phyloP scores from a whole-genome alignment of 805 yeast genomes.

The Ogataea pignaliae region DNA sequence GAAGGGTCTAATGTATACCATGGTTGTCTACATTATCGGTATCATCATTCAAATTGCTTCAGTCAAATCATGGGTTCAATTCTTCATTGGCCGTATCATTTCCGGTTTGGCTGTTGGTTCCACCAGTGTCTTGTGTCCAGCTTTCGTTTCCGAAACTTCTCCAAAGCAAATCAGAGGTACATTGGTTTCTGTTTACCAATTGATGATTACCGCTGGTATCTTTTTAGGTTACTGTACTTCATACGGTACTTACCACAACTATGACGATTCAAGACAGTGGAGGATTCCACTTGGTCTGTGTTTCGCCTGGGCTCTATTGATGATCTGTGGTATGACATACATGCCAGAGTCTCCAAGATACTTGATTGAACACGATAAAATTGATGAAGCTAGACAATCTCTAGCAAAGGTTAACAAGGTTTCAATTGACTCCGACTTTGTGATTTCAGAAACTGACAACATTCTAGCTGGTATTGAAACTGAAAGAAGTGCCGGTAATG shows the following conservation, averaged over 20 bases:
- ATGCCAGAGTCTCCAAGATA: constrained; percentile 72
- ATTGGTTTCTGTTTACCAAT: constrained; percentile 63
- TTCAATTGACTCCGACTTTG: constrained; percentile 47
- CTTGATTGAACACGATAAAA: constrained; percentile 45
- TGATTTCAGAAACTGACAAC: constrained; percentile 46
- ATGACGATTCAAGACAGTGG: constrained; percentile 55
- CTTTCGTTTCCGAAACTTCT: constrained; percentile 63
- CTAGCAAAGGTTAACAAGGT: constrained; percentile 57
- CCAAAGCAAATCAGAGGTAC: constrained; percentile 72
- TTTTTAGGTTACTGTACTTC: constrained; percentile 66
- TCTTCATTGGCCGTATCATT: constrained; percentile 56
- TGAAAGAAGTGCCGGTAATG: constrained; percentile 59
- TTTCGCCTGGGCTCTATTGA: constrained; percentile 48
- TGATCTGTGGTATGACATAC: constrained; percentile 45
- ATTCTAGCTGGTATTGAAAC: constrained; percentile 58
- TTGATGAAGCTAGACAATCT: constrained; percentile 51
- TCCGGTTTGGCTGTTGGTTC: constrained; percentile 55
- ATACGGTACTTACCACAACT: constrained; percentile 54
- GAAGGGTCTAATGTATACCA: constrained; percentile 46
- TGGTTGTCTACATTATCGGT: constrained; percentile 58
- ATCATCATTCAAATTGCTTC: constrained; percentile 58
- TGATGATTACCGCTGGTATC: constrained; percentile 67
- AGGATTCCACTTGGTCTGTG: constrained; percentile 55
- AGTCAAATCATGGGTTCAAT: constrained; percentile 53
- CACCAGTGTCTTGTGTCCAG: constrained; percentile 47